Evolutionary conservation across 1,139 yeast genomes (phyloP), one percentile per base, ranked within the genome.

Genomic region (Geotrichum australiense): DNA sequence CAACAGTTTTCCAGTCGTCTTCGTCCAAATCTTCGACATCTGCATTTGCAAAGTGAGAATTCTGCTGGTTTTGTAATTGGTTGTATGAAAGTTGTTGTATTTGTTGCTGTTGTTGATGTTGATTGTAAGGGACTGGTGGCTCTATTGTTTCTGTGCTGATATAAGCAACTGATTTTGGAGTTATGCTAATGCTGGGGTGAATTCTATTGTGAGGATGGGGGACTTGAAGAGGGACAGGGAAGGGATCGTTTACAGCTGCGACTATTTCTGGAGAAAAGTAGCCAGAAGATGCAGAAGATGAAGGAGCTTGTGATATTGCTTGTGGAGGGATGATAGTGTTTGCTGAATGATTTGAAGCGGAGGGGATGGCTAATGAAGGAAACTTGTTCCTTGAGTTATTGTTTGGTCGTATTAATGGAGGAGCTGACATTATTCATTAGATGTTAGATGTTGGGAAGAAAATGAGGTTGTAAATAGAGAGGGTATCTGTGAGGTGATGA

Each of bases 1-100:
- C 82, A 3, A 80, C 68, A 10, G 62, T 54, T 50, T 76, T 74
- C 96, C 97, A 89, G 46, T 81, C 89, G 19, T 76, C 79, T 35
- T 84, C 89, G 23, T 80, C 79, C 42, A 89, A 62, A 28, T 76
- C 74, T 37, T 75, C 75, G 28, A 79, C 69, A 47, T 70, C 74
- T 41, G 62, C 35, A 20, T 31, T 11, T 20, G 11, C 25, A 20
- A 20, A 25, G 10, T 19, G 24, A n/a, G 11, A 15, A 5, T 26
- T n/a, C 5, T 11, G 29, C 35, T 19, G 14, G 10, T 31, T 23
- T 18, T 31, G 35, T 12, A 20, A 4, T 20, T 10, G 14, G 11
- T 10, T 19, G 24, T n/a, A 19, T 11, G n/a, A n/a, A n/a, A 11
- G 35, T 31, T 31, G 35, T 19, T 19, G 24, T 15, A 11, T n/a